phyloP scores from a whole-genome alignment of 2,329 filamentous ascomycete genomes.

The Xylaria sp. region DNA sequence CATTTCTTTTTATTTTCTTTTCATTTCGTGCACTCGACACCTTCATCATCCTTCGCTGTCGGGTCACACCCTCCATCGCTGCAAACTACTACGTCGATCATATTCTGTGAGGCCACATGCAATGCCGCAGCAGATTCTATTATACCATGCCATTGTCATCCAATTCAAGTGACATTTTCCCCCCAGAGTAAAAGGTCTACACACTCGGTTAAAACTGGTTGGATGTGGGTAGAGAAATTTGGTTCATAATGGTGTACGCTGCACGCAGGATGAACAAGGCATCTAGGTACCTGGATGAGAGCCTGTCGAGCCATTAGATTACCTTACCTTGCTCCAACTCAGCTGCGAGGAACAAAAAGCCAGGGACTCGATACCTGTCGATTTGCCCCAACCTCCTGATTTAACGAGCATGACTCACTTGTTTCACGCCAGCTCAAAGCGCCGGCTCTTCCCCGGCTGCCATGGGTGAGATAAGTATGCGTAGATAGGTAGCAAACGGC shows the following conservation, averaged over 20 bases:
- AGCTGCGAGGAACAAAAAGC: slow-evolving; percentile 29
- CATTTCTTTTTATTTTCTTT: slow-evolving; percentile 38
- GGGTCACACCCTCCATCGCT: slow-evolving; percentile 22
- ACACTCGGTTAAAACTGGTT: not conserved
- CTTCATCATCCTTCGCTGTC: slow-evolving; percentile 23
- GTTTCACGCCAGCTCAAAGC: slow-evolving; percentile 36
- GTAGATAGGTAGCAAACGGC: slow-evolving; percentile 27
- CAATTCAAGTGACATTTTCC: not conserved
- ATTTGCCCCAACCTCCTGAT: slow-evolving; percentile 41
- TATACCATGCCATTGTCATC: not conserved
- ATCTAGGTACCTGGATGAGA: slow-evolving; percentile 22
- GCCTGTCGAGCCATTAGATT: slow-evolving; percentile 21
- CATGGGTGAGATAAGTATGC: slow-evolving; percentile 6
- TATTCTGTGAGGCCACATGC: not conserved
- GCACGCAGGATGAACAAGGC: slow-evolving; percentile 14
- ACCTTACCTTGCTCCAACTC: slow-evolving; percentile 12
- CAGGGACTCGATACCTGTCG: slow-evolving; percentile 17
- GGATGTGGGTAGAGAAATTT: not conserved
- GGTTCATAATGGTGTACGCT: slow-evolving; percentile 12
- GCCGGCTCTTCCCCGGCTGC: slow-evolving; percentile 30
- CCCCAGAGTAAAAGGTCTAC: not conserved
- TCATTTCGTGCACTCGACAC: slow-evolving; percentile 17
- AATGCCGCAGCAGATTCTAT: not conserved
- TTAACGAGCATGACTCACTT: slow-evolving; percentile 45
- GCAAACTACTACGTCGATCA: slow-evolving; percentile 7